Evolutionary conservation across 805 yeast species (phyloP).

Genomic region (Komagataella phaffii): DNA sequence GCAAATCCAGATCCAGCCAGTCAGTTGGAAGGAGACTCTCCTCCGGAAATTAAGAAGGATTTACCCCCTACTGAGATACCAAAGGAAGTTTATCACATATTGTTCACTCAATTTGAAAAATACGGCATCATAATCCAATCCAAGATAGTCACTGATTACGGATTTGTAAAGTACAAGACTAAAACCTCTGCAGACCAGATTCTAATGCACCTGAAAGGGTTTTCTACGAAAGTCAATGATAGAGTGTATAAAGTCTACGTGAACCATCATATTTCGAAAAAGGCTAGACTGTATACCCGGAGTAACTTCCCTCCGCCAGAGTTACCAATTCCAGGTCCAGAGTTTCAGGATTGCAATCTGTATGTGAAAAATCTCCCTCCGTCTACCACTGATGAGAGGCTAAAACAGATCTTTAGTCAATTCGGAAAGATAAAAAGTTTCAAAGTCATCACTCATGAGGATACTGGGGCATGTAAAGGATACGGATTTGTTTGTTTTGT

Average conservation of each 20-base stretch:
- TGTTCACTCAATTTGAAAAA: constrained; percentile 13
- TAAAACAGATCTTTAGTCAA: constrained; percentile 24
- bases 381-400: constrained; percentile 39
- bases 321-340: constrained; percentile 29
- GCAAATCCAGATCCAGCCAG: background rate
- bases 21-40: background rate
- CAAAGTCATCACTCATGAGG: constrained; percentile 35
- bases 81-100: constrained; percentile 20
- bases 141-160: constrained; percentile 39
- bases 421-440: constrained; percentile 43
- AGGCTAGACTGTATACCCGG: constrained; percentile 47
- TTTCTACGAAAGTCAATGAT: constrained; percentile 4
- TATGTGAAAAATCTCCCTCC: constrained; percentile 55
- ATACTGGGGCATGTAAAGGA: constrained; percentile 46
- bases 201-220: constrained; percentile 24
- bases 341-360: constrained; percentile 56
- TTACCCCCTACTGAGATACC: constrained; percentile 24
- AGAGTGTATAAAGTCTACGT: constrained; percentile 24
- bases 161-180: constrained; percentile 51
- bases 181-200: constrained; percentile 51
- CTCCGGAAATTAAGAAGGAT: background rate
- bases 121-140: constrained; percentile 30
- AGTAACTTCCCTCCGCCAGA: constrained; percentile 29
- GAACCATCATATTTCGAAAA: constrained; percentile 52
- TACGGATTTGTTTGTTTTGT: constrained; percentile 75